phyloP scores from a whole-genome alignment of 768 basidiomycete species.

The Lactarius indigo region DNA sequence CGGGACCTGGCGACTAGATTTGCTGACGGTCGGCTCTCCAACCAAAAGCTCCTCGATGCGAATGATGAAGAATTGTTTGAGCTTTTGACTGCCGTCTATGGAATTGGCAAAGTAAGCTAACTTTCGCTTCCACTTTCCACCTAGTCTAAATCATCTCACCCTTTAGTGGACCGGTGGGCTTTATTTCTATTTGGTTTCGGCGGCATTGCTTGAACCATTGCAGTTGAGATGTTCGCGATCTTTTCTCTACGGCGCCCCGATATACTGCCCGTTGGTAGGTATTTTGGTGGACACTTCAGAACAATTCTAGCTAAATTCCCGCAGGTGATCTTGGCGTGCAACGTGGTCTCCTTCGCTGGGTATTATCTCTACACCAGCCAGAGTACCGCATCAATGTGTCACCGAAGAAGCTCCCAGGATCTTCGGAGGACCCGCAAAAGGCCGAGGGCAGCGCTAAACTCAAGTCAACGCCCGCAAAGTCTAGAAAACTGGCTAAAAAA shows the following conservation, averaged over 20 bases:
- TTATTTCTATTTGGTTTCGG: neutral
- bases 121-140: neutral
- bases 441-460: conserved; percentile 3
- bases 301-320: conserved; percentile 1
- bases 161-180: conserved; percentile 58
- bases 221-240: conserved; percentile 92
- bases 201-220: conserved; percentile 14
- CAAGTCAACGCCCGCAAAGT: conserved; percentile 27
- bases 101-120: conserved; percentile 64
- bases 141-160: neutral
- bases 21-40: conserved; percentile 73
- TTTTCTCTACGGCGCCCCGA: conserved; percentile 83
- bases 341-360: conserved; percentile 65
- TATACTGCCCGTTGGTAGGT: conserved; percentile 60
- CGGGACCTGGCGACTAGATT: conserved; percentile 77
- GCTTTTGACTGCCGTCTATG: conserved; percentile 74
- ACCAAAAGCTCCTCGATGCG: conserved; percentile 63
- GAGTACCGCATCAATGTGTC: conserved; percentile 46
- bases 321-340: conserved; percentile 84
- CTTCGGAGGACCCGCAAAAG: conserved; percentile 13
- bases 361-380: conserved; percentile 57
- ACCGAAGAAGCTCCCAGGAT: conserved; percentile 43
- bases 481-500: neutral
- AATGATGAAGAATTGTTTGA: conserved; percentile 72
- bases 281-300: conserved; percentile 10